Evolutionary conservation across 305 asterid species (phyloP).

Genomic region (Stenogyne calaminthoides): DNA sequence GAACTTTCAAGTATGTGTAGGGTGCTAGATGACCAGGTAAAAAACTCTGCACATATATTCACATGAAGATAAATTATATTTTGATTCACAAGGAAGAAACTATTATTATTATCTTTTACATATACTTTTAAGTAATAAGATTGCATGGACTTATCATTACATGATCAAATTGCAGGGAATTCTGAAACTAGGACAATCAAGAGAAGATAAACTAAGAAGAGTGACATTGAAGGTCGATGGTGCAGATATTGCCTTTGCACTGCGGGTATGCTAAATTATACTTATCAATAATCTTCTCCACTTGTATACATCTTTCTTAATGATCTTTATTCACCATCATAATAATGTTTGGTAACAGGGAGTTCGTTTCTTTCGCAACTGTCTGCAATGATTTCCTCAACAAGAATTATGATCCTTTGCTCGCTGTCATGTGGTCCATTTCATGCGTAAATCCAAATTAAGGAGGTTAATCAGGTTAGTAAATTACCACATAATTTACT

Average conservation of each 20-base stretch:
- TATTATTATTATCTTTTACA: too few relatives aligned
- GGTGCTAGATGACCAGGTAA: conserved; percentile 94
- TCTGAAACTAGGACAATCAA: conserved; percentile 76
- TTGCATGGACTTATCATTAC: conserved; percentile 18
- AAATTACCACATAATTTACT: neutral
- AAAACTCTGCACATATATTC: neutral
- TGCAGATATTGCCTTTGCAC: conserved; percentile 77
- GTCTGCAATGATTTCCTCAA: conserved; percentile 54
- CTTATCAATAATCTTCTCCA: neutral
- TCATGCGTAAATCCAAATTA: neutral
- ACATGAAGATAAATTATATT: neutral
- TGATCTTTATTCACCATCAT: conserved; percentile 5
- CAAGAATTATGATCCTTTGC: conserved; percentile 20
- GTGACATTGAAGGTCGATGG: conserved; percentile 74
- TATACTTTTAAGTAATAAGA: neutral
- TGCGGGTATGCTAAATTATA: conserved; percentile 53
- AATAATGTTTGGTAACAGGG: conserved; percentile 50
- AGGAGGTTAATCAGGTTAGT: conserved; percentile 26
- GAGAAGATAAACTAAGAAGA: conserved; percentile 77
- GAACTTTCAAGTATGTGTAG: conserved; percentile 90
- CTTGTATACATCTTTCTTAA: neutral
- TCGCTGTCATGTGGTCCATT: conserved; percentile 7
- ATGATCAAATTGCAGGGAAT: conserved; percentile 70
- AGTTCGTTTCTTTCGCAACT: conserved; percentile 84
- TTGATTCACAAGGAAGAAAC: neutral